phyloP scores from a whole-genome alignment of 139 green algal species.

The Microglena sp. region DNA sequence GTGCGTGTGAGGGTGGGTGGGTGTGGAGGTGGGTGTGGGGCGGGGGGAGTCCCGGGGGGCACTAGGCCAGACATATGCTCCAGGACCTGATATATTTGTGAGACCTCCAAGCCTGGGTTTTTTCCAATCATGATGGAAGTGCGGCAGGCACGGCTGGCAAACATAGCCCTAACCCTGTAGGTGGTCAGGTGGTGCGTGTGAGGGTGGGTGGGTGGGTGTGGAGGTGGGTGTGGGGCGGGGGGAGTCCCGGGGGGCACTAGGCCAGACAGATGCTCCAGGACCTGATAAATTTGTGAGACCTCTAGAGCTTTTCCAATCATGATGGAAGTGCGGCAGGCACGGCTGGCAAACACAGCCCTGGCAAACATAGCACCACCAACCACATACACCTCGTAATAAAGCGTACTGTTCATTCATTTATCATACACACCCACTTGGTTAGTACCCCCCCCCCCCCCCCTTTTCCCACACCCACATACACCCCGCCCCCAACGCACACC shows the following conservation, averaged over 20 bases:
- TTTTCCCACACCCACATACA: no score
- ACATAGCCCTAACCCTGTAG: slow-evolving; percentile 73
- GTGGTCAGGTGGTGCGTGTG: slow-evolving; percentile 1
- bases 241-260: slow-evolving; percentile 93
- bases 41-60: slow-evolving; percentile 93
- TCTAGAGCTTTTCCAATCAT: slow-evolving; percentile 89
- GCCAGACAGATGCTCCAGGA: slow-evolving; percentile 59
- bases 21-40: slow-evolving; percentile 87
- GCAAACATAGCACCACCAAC: no score
- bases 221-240: slow-evolving; percentile 87
- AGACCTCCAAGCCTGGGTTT: slow-evolving; percentile 37
- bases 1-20: no score
- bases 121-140: slow-evolving; percentile 94
- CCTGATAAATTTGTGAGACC: slow-evolving; percentile 62
- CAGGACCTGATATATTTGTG: slow-evolving; percentile 71
- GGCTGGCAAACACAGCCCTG: slow-evolving; percentile 85
- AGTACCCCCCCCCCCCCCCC: no score
- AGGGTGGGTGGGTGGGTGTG: no score
- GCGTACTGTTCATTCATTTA: no score
- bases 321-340: slow-evolving; percentile 84
- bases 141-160: slow-evolving; percentile 86
- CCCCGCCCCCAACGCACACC: no score
- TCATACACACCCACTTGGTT: no score
- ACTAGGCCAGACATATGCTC: slow-evolving; percentile 58
- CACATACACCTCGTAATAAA: no score